Evolutionary conservation across 208 protist species (phyloP).

Genomic region (Porcisia deanei): DNA sequence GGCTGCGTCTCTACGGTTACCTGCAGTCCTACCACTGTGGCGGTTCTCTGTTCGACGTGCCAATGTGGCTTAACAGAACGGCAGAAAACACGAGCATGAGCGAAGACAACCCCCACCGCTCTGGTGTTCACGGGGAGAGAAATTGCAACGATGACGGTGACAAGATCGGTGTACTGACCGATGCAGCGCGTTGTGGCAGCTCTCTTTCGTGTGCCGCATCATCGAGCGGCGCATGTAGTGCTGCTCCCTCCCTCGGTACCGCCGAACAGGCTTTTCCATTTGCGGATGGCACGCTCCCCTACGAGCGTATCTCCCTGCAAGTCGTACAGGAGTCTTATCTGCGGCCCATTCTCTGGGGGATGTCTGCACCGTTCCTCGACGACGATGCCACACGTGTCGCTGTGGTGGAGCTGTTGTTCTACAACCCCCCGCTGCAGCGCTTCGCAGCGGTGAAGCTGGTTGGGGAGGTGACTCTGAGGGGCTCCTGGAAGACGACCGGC

Average conservation of each 20-base stretch:
- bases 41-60: slow-evolving; percentile 50
- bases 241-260: slow-evolving; percentile 9
- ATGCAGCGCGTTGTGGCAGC: no score
- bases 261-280: slow-evolving; percentile 25
- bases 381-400: slow-evolving; percentile 47
- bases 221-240: not conserved
- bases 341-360: slow-evolving; percentile 16
- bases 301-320: slow-evolving; percentile 6
- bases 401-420: slow-evolving; percentile 49
- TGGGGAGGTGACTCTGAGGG: slow-evolving; percentile 41
- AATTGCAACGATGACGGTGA: no score
- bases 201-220: not conserved
- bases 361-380: slow-evolving; percentile 40
- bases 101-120: no score
- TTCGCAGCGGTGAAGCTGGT: slow-evolving; percentile 43
- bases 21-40: slow-evolving; percentile 55
- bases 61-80: slow-evolving; percentile 28
- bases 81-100: not conserved
- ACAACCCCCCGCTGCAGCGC: slow-evolving; percentile 40
- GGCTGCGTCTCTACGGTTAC: not conserved
- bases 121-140: no score
- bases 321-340: slow-evolving; percentile 20
- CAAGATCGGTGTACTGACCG: no score
- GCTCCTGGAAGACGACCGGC: slow-evolving; percentile 29
- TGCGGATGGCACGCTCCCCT: slow-evolving; percentile 7